Evolutionary conservation across 306 rosid genomes (phyloP).

Genomic region (Dalbergia cultrata): DNA sequence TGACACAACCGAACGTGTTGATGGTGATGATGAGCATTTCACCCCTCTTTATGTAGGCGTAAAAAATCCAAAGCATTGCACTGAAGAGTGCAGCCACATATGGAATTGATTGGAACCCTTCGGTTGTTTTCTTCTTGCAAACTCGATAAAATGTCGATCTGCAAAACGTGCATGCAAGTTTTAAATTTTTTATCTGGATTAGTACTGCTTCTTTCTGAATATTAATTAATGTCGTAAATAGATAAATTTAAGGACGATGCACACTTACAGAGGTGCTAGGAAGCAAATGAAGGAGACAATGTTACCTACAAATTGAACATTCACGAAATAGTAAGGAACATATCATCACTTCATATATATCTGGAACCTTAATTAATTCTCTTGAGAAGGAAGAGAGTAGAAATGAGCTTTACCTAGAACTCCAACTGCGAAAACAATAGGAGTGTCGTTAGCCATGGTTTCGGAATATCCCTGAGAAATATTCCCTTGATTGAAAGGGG

Average conservation of each 20-base stretch:
- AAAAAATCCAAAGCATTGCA: slow-evolving; percentile 91
- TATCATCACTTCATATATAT: neutral
- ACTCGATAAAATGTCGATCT: slow-evolving; percentile 81
- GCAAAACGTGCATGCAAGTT: slow-evolving; percentile 17
- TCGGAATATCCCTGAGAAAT: slow-evolving; percentile 24
- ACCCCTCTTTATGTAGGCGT: slow-evolving; percentile 74
- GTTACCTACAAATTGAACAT: slow-evolving; percentile 61
- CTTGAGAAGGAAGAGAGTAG: neutral
- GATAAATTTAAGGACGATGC: neutral
- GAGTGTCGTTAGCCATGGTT: slow-evolving; percentile 54
- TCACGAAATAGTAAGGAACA: slow-evolving; percentile 11
- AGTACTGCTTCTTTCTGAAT: neutral
- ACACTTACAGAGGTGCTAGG: slow-evolving; percentile 91
- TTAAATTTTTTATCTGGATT: neutral
- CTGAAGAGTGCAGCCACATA: slow-evolving; percentile 91
- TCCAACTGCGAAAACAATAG: slow-evolving; percentile 64
- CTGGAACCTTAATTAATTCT: neutral
- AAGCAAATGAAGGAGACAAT: slow-evolving; percentile 79
- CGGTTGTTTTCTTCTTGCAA: slow-evolving; percentile 91
- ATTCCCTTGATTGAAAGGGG: slow-evolving; percentile 38
- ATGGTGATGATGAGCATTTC: slow-evolving; percentile 82
- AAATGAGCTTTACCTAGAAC: slow-evolving; percentile 61
- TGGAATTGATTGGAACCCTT: slow-evolving; percentile 87
- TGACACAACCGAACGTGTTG: slow-evolving; percentile 74
- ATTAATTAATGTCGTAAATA: neutral